Base-by-base conservation (phyloP, 2,329 filamentous ascomycete genomes). In the Beauveria bassiana region DNA sequence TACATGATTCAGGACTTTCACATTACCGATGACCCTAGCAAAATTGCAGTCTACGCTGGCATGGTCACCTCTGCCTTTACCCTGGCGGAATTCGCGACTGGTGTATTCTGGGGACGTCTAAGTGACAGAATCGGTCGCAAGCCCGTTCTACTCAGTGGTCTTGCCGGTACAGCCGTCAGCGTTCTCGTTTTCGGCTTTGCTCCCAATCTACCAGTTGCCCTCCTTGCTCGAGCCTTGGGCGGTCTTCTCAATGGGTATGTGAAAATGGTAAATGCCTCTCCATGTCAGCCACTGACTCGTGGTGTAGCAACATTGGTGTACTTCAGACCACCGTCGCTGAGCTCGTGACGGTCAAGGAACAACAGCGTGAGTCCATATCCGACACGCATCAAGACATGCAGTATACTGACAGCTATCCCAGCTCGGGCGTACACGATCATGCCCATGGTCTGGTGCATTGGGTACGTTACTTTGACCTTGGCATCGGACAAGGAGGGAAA, bases 21-120 rank as follows among this genome's bases (percentile, higher is more conserved):
- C 70, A 87, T 96, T 71, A 90, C 92, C 65, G 81, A 90, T 52
- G 86, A 92, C 71, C 80, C 89, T 65, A 86, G 83, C 68, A 86
- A 89, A 71, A 96, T 97, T 67, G 90, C 93, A 16, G 85, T 97
- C 61, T 98, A 96, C 74, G 92, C 91, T 28, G 93, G 95, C 69
- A 90, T 97, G 86, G 92, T 98, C 65, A 98, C 93, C 1, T 97
- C 93, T 3, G 89, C 93, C 8, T 99, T 98, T 70, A 96, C 95
- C 10, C 89, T 98, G 70, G 93, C 93, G 64, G 95, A 99, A 73
- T 98, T 96, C 78, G 87, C 90, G 9, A 93, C 93, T 1, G 91
- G 93, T 50, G 86, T 97, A 67, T 83, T 96, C 70, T 99, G 95
- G 95, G 95, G 95, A 59, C 85, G 89, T 60, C 79, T 98, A 67